Evolutionary conservation across 495 filamentous ascomycete species (phyloP).

Genomic region (Neurospora sublineolata): DNA sequence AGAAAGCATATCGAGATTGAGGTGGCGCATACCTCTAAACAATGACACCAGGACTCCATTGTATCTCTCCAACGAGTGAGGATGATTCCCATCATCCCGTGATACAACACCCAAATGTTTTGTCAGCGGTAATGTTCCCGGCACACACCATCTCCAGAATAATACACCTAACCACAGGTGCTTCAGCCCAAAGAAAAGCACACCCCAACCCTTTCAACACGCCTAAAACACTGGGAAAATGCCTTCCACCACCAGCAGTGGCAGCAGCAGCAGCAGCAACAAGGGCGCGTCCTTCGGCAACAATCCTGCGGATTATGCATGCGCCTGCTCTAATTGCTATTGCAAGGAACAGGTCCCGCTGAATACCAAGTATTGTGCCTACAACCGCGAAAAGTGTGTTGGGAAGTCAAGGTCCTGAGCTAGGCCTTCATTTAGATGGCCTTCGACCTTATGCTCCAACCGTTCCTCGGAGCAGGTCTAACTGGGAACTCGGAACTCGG

Average conservation of each 20-base stretch:
- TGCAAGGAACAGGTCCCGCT: not conserved
- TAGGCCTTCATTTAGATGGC: too few species aligned
- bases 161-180: not conserved
- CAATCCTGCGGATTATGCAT: not conserved
- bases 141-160: not conserved
- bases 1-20: too few species aligned
- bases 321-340: not conserved
- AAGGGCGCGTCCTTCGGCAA: not conserved
- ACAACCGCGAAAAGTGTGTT: not conserved
- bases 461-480: not conserved
- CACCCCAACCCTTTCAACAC: not conserved
- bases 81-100: not conserved
- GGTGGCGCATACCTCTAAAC: too few species aligned
- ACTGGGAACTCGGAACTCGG: not conserved
- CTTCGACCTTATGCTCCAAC: not conserved
- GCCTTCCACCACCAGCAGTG: not conserved
- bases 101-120: not conserved
- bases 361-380: not conserved
- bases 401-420: too few species aligned
- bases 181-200: not conserved
- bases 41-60: not conserved
- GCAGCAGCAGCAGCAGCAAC: not conserved
- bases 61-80: not conserved
- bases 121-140: not conserved
- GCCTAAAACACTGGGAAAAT: not conserved